These are phyloP conservation scores for Gaillardinia entomophila DNA, from an alignment of 805 yeast species.

Conservation along the genomic window DNA sequence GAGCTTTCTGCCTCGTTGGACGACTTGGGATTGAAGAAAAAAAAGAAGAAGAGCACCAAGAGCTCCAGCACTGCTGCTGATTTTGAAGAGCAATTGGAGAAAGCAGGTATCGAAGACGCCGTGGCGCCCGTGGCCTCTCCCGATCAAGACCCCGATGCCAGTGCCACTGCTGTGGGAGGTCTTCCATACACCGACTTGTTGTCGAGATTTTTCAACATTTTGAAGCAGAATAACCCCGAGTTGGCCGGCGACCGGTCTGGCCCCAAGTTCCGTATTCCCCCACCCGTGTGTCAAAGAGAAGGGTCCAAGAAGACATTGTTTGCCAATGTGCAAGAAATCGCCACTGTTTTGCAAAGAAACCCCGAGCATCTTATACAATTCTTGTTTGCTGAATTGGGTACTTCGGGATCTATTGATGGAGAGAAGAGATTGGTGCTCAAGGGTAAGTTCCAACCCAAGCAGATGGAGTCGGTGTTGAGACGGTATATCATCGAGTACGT, in stretches of 20 bases:
- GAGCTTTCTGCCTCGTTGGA: conserved; percentile 33
- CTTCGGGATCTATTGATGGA: conserved; percentile 98
- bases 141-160: conserved; percentile 13
- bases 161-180: conserved; percentile 38
- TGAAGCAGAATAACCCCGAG: conserved; percentile 94
- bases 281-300: conserved; percentile 95
- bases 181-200: conserved; percentile 73
- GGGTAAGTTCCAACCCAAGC: conserved; percentile 98
- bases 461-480: conserved; percentile 92
- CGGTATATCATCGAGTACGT: conserved; percentile 96
- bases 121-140: conserved; percentile 15
- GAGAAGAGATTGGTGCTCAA: conserved; percentile 93
- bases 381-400: conserved; percentile 97
- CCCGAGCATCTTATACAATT: conserved; percentile 97
- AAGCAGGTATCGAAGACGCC: conserved; percentile 73
- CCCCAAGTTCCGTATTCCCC: conserved; percentile 92
- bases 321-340: conserved; percentile 91
- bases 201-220: conserved; percentile 77
- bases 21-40: conserved; percentile 42
- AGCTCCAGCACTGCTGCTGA: conserved; percentile 59
- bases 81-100: conserved; percentile 82
- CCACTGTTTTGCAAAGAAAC: conserved; percentile 90
- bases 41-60: conserved; percentile 72
- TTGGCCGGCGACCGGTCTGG: conserved; percentile 95
- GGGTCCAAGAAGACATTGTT: conserved; percentile 95